Base-by-base conservation (phyloP, 176 grass and related monocot species). In the Puccinellia tenuiflora region DNA sequence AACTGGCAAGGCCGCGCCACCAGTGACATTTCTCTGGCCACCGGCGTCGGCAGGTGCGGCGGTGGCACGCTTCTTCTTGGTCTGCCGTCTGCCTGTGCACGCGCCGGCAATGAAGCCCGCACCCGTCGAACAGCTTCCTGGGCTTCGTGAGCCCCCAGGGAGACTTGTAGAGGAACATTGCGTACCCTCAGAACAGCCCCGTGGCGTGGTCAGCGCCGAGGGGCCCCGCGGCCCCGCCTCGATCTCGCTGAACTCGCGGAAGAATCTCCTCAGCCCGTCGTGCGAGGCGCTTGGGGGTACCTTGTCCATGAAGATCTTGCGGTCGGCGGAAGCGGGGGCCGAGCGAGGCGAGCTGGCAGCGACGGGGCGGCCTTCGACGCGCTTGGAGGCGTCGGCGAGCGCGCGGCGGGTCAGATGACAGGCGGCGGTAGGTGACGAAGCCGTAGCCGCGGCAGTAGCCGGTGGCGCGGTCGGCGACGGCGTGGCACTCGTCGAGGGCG, bases 401-500 rank as follows among this genome's bases (percentile, higher is more conserved):
- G 85, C 89, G 57, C 78, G 76, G 64, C 74, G 77, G 55, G 72
- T n/a, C 65, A 6, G 82, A 86, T 21, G 83, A 71, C 38, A 83
- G 80, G 26, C 75, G 70, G 72, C 84, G 51, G 67, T 87, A 92
- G 16, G 85, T 89, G 59, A 94, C 81, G 72, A 97, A 97, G 35
- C 92, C 94, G 21, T 90, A 97, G 6, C 88, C 92, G 17, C 89
- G 85, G 51, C 86, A 90, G 22, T 54, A 84, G n/a, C 90, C 84
- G 0, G 85, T 85, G 77, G 57, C 73, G 26, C 79, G 55, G 65
- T 93, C 87, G 26, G 65, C 73, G 16, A 93, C 85, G 43, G 71
- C 87, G 47, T 86, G 78, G 78, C 86, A 90, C 50, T 88, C 90
- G 26, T 94, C 91, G 78, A 97, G 74, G 5, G 62, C 29, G 20